Evolutionary conservation across 2,329 filamentous ascomycete species (phyloP).

Genomic region (Hymenotorrendiella dingleyae): DNA sequence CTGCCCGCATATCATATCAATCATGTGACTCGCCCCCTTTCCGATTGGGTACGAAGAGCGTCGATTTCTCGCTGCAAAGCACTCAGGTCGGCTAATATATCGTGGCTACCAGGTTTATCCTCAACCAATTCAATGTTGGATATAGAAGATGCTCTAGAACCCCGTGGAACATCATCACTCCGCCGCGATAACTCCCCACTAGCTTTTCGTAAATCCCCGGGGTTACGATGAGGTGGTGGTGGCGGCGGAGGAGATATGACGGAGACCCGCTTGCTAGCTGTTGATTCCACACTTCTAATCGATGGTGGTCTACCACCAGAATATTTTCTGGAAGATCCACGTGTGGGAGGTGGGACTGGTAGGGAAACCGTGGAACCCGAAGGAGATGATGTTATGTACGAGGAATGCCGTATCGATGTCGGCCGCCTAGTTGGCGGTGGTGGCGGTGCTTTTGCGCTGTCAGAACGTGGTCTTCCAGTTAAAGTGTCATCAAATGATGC

Average conservation of each 20-base stretch:
- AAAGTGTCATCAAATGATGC: slow-evolving; percentile 7
- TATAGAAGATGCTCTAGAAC: slow-evolving; percentile 20
- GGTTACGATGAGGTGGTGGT: slow-evolving; percentile 34
- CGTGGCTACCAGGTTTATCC: slow-evolving; percentile 39
- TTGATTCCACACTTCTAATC: slow-evolving; percentile 23
- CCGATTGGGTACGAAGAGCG: slow-evolving; percentile 46
- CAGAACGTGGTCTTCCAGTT: slow-evolving; percentile 12
- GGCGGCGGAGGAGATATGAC: slow-evolving; percentile 32
- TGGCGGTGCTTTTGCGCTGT: slow-evolving; percentile 24
- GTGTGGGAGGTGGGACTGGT: slow-evolving; percentile 38
- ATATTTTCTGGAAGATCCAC: slow-evolving; percentile 20
- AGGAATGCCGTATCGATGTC: slow-evolving; percentile 19
- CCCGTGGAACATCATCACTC: slow-evolving; percentile 21
- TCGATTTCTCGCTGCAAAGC: slow-evolving; percentile 73
- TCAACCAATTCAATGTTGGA: slow-evolving; percentile 23
- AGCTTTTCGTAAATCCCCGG: slow-evolving; percentile 15
- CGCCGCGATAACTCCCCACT: slow-evolving; percentile 23
- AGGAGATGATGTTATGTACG: slow-evolving; percentile 21
- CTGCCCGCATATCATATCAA: slow-evolving; percentile 7
- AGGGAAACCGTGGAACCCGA: slow-evolving; percentile 28
- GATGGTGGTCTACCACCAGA: slow-evolving; percentile 20
- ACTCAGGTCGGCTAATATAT: slow-evolving; percentile 68
- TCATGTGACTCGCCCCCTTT: slow-evolving; percentile 23
- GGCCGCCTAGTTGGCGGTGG: slow-evolving; percentile 30
- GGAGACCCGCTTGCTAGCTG: slow-evolving; percentile 23